Evolutionary conservation across 108 stramenopile genomes (phyloP), one percentile per base, ranked within the genome.

Genomic region (Pseudonitzschia multistriata): DNA sequence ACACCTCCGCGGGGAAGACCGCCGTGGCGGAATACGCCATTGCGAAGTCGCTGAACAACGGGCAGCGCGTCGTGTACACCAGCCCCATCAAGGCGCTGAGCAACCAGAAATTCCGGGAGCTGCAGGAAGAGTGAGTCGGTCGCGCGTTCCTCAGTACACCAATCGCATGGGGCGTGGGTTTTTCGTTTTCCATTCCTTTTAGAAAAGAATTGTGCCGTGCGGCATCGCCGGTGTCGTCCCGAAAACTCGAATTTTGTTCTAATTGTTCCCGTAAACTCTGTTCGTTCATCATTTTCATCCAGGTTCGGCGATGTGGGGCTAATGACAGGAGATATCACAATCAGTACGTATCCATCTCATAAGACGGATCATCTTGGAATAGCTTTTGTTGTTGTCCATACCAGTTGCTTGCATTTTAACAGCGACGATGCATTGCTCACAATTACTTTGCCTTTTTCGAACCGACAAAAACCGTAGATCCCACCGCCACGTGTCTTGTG

Each of bases 61-160:
- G 91, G 13, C 93, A 97, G 70, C 87, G 99, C 49, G 98, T 98
- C 29, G 89, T 99, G 30, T 99, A 99, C 82, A 99, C 99, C 2
- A 93, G 93, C 29, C 99, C 99, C 6, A 99, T 99, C 84, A 99
- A 99, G 81, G 99, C 99, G 7, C 75, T 99, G 22, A 79, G 75
- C 74, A 99, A 99, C 81, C 99, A 99, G 74, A 99, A 99, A 78
- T 99, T 95, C 77, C 71, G 99, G 27, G 99, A 99, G 76, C 80
- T 99, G 73, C 90, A 93, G 66, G 96, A 93, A 70, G 92, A 96
- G 79, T 62, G 33, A 35, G 61, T 62, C 4, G 42, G 37, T 39
- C 10, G 37, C 7, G 5, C 17, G 42, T 4, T 31, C 24, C 1
- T 35, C 33, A 1, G 5, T 25, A 57, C 22, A 57, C 19, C 15